Conservation (phyloP, 2,329 filamentous ascomycete species). For the Epichloe scottii region DNA sequence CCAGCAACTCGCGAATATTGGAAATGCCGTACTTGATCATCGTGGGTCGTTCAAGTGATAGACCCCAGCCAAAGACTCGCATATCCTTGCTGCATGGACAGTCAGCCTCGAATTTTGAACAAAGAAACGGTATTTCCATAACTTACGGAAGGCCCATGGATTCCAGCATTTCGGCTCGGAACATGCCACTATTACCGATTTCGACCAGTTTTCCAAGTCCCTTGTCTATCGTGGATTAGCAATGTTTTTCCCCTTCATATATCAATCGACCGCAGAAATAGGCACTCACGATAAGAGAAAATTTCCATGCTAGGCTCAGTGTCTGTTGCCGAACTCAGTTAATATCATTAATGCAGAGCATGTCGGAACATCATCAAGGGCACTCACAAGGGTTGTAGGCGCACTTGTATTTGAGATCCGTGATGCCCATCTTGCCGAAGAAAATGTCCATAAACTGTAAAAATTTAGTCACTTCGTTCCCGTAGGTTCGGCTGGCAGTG, state of each 20-base stretch:
- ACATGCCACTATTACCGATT: conserved; percentile 98
- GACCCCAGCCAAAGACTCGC: conserved; percentile 86
- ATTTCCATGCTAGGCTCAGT: conserved; percentile 98
- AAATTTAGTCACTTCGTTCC: neutral
- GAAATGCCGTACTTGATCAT: conserved; percentile 93
- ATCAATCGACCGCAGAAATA: neutral
- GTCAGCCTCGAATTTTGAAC: neutral
- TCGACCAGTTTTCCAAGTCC: conserved; percentile 86
- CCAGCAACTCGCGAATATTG: conserved; percentile 85
- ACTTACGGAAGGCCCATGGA: conserved; percentile 68
- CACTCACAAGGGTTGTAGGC: conserved; percentile 32
- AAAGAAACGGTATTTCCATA: neutral
- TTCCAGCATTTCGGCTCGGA: conserved; percentile 94
- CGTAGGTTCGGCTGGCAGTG: neutral
- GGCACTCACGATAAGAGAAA: conserved; percentile 58
- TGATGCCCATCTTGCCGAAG: conserved; percentile 91
- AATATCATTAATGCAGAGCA: conserved; percentile 39
- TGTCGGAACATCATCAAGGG: too few species aligned
- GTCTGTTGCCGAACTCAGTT: conserved; percentile 48
- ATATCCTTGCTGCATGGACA: conserved; percentile 48
- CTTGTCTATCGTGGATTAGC: conserved; percentile 34
- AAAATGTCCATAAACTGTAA: conserved; percentile 75
- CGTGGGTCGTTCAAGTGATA: conserved; percentile 84
- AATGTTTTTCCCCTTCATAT: neutral
- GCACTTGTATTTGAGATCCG: conserved; percentile 81